Conservation (phyloP, 2,329 filamentous ascomycete species). For the Colletotrichum sp. region DNA sequence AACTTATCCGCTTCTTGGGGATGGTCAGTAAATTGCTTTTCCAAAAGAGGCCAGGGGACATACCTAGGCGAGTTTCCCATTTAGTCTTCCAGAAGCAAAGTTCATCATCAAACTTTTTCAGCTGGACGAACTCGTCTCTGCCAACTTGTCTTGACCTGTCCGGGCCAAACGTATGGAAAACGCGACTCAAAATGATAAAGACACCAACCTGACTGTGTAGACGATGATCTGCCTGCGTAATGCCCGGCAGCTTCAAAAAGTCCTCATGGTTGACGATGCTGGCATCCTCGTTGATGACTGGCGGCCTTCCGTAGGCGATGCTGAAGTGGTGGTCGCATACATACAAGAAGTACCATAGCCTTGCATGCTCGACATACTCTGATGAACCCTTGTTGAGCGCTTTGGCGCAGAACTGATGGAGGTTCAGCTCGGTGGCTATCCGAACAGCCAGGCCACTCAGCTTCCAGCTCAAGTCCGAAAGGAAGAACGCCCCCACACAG, state of each 20-base stretch:
- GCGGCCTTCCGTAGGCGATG: conserved; percentile 64
- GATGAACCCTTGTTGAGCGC: conserved; percentile 45
- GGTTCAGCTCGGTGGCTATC: conserved; percentile 61
- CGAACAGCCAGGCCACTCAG: conserved; percentile 63
- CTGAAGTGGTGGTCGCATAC: conserved; percentile 71
- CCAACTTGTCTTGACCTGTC: conserved; percentile 47
- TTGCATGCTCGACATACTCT: conserved; percentile 58
- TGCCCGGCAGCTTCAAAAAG: conserved; percentile 54
- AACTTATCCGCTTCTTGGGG: conserved; percentile 46
- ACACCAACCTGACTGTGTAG: conserved; percentile 65
- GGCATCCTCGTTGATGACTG: conserved; percentile 62
- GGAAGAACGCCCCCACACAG: conserved; percentile 69
- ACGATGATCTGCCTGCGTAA: conserved; percentile 59
- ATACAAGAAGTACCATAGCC: conserved; percentile 68
- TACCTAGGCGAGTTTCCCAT: conserved; percentile 40
- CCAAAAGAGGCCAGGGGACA: neutral
- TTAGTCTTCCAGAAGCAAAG: conserved; percentile 39
- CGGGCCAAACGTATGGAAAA: conserved; percentile 62
- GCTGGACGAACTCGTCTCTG: conserved; percentile 36
- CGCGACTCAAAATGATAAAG: conserved; percentile 64
- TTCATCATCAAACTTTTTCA: conserved; percentile 32
- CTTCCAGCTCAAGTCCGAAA: conserved; percentile 61
- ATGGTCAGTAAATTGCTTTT: neutral
- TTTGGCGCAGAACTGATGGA: conserved; percentile 59
- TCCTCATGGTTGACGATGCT: conserved; percentile 62